A percentile compares a stretch with the other conserved stretches of the same genome.
These are phyloP conservation scores for Penicillium dipodomyicola DNA, from an alignment of 495 filamentous ascomycete genomes.

Conservation along the genomic window DNA sequence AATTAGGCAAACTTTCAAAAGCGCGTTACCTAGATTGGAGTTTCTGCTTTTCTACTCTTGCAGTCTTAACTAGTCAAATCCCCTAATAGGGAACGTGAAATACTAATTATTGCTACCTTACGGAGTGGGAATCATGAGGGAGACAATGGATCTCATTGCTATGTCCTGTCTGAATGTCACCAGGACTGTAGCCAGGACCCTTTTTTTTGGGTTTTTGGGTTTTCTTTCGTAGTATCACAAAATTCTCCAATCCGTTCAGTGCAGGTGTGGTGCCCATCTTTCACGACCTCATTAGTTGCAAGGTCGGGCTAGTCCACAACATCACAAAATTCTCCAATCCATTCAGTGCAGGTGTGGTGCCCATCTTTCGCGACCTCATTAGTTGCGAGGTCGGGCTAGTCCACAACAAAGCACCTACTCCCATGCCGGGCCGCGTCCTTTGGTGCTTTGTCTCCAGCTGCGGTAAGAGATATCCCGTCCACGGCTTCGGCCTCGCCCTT, in stretches of 20 bases:
- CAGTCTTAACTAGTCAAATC: background rate
- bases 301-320: background rate
- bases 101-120: no score
- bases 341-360: background rate
- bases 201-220: background rate
- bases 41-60: background rate
- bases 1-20: background rate
- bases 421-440: background rate
- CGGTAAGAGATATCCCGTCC: constrained; percentile 1
- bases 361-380: background rate
- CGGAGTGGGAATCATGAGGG: background rate
- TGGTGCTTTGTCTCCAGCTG: background rate
- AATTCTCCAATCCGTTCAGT: background rate
- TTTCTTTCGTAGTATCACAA: background rate
- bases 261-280: background rate
- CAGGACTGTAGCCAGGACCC: background rate
- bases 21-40: background rate
- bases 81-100: no score
- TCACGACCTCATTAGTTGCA: background rate
- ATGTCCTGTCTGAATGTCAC: background rate
- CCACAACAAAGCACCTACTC: background rate
- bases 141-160: background rate
- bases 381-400: background rate
- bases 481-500: background rate
- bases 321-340: no score